Evolutionary conservation across 805 yeast genomes (phyloP).

Genomic region (Saturnispora hagleri): DNA sequence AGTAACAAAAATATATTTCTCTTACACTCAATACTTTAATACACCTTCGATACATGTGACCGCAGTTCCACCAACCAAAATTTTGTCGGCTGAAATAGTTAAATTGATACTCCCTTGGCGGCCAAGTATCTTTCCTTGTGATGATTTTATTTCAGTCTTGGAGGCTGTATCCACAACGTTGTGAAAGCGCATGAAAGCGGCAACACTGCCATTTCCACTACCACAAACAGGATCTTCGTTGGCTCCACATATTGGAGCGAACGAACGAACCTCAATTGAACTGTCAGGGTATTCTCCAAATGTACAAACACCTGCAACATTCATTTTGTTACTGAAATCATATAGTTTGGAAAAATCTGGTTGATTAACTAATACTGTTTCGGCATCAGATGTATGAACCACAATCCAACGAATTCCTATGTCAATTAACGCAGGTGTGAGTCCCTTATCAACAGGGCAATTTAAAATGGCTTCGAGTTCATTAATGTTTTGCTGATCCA

Average conservation of each 20-base stretch:
- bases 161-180: neutral
- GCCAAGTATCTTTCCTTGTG: constrained; percentile 1
- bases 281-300: constrained; percentile 29
- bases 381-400: constrained; percentile 25
- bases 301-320: constrained; percentile 30
- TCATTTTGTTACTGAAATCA: constrained; percentile 8
- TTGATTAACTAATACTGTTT: constrained; percentile 21
- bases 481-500: neutral
- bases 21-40: too few relatives aligned
- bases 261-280: constrained; percentile 36
- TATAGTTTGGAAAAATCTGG: constrained; percentile 27
- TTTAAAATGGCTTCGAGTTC: constrained; percentile 1
- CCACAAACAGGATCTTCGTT: constrained; percentile 50
- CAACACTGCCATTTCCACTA: constrained; percentile 30
- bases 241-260: constrained; percentile 26
- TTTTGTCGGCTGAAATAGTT: neutral
- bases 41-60: constrained; percentile 8
- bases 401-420: constrained; percentile 42
- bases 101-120: constrained; percentile 4
- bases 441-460: neutral
- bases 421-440: constrained; percentile 25
- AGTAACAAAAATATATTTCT: too few relatives aligned
- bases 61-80: constrained; percentile 6
- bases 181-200: constrained; percentile 1
- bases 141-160: neutral